Base-by-base conservation (phyloP, 2,329 filamentous ascomycete genomes). In the Neofusicoccum umdonicola region DNA sequence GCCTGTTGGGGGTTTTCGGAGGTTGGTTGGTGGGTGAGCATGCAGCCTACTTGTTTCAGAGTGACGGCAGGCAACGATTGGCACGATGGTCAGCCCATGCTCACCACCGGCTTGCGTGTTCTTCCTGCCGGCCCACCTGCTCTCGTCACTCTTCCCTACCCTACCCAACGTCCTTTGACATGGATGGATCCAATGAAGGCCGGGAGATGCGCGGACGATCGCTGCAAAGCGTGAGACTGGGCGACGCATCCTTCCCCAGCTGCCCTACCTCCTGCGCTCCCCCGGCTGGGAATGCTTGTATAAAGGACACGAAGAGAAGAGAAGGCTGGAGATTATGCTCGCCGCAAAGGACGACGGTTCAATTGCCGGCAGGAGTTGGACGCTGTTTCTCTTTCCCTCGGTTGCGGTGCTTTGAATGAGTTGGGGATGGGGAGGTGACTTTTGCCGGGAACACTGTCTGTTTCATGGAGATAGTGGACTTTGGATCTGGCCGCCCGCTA, bases 1-100 rank as follows among this genome's bases (percentile, higher is more conserved):
- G 27, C 2, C 27, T 31, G 27, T 31, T 31, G 27, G 5, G 27
- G 27, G 6, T 7, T 7, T 31, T 5, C 27, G 27, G 6, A 7
- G 27, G 27, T 7, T 44, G 19, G 19, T 39, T 11, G 37, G 13
- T 11, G 2, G 19, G 52, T 57, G 54, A 22, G 44, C 39, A 39
- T 58, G 54, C 54, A 58, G 39, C 39, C 54, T 58, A 39, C 54
- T 58, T 58, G 54, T 58, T 58, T 58, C 54, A 58, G 41, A 58
- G 44, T 45, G 54, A 58, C 54, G 54, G 54, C 39, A n/a, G 54
- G 7, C 13, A 39, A 12, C 54, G 13, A 58, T 58, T 58, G 54
- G 54, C 27, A 58, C n/a, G 19, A 17, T 19, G 54, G 54, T 58
- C 54, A 58, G 54, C 54, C 22, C 54, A 58, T 19, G 54, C 54